Evolutionary conservation across 1,284 basidiomycete genomes (phyloP).

Genomic region (Sporisorium sorghi): DNA sequence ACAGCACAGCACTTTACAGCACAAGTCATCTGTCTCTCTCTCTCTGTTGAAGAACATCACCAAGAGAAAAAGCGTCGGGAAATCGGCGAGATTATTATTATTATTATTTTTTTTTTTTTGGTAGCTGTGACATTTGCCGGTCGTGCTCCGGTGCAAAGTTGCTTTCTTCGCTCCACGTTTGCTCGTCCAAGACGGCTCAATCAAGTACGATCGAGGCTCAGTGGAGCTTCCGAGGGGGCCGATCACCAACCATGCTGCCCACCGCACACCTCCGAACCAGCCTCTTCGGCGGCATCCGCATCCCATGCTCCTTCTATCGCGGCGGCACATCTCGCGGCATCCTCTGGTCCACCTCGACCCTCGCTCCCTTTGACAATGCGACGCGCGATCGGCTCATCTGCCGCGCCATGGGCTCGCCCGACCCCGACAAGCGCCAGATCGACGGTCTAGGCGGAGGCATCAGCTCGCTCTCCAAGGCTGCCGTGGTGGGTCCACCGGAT

Average conservation of each 20-base stretch:
- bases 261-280: constrained; percentile 2
- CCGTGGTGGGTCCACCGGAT: constrained; percentile 73
- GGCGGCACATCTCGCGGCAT: constrained; percentile 85
- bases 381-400: constrained; percentile 75
- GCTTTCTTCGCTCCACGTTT: not conserved
- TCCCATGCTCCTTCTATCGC: constrained; percentile 67
- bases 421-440: constrained; percentile 80
- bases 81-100: too few species aligned
- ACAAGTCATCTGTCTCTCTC: not conserved
- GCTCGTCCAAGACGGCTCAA: too few species aligned
- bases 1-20: not conserved
- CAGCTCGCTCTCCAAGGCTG: constrained; percentile 83
- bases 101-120: too few species aligned
- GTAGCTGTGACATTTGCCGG: not conserved
- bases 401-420: constrained; percentile 79
- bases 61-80: too few species aligned
- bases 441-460: constrained; percentile 81
- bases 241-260: constrained; percentile 14
- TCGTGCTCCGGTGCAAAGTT: not conserved
- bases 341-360: constrained; percentile 75
- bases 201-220: not conserved
- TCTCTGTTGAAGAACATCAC: too few species aligned
- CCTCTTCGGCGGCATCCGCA: constrained; percentile 13
- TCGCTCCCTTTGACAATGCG: constrained; percentile 50
- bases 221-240: not conserved